Evolutionary conservation across 225 moss, liverwort and hornwort genomes (phyloP).

Genomic region (Takakia lepidozioides): DNA sequence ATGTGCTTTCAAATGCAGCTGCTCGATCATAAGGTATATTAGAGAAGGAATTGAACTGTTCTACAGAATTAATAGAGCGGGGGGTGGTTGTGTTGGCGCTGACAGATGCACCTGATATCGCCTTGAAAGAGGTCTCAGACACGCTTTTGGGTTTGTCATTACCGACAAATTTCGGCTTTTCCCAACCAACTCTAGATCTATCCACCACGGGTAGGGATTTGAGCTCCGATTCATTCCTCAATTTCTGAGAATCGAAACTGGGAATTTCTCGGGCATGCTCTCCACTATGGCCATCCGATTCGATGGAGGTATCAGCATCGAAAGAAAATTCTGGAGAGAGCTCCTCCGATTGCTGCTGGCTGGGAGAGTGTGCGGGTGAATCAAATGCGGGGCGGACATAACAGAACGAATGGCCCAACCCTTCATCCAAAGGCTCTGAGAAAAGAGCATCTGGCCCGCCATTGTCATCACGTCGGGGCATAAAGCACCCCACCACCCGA

Average conservation of each 20-base stretch:
- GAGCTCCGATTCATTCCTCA: slow-evolving; percentile 1
- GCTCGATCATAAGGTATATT: slow-evolving; percentile 83
- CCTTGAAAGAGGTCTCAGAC: slow-evolving; percentile 81
- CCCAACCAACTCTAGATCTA: slow-evolving; percentile 31
- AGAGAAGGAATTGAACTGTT: slow-evolving; percentile 94
- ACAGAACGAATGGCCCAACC: slow-evolving; percentile 94
- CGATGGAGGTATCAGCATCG: slow-evolving; percentile 8
- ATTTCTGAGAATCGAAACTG: not conserved
- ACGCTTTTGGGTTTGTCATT: slow-evolving; percentile 53
- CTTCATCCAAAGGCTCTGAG: slow-evolving; percentile 93
- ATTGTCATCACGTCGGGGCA: slow-evolving; percentile 36
- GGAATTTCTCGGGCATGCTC: slow-evolving; percentile 6
- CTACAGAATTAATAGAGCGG: slow-evolving; percentile 60
- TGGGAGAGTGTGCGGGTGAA: slow-evolving; percentile 34
- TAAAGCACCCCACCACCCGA: slow-evolving; percentile 74
- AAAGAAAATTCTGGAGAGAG: slow-evolving; percentile 14
- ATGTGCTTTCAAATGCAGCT: slow-evolving; percentile 87
- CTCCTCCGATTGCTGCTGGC: slow-evolving; percentile 48
- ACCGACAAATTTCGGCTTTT: slow-evolving; percentile 16
- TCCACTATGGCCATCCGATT: slow-evolving; percentile 8
- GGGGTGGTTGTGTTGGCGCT: slow-evolving; percentile 97
- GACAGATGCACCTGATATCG: slow-evolving; percentile 98
- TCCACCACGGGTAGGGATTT: too few species aligned
- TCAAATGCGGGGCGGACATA: slow-evolving; percentile 74
- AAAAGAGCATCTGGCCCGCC: slow-evolving; percentile 60